Evolutionary conservation across 2,329 filamentous ascomycete species (phyloP), one percentile per base, ranked within the genome.

Genomic region (Amauroascus verrucosus): DNA sequence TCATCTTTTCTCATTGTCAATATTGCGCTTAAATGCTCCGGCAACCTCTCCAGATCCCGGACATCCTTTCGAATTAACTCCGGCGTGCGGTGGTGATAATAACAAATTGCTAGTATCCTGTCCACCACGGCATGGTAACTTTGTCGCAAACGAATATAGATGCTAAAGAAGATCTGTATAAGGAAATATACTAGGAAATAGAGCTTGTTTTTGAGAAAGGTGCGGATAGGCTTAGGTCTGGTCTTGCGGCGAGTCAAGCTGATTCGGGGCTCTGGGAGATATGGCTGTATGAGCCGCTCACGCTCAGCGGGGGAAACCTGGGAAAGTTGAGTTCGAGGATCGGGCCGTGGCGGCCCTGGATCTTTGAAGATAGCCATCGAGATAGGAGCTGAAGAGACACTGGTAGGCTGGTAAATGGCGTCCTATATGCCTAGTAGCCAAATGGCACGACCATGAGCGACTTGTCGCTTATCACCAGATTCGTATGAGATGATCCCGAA

Each of bases 1-100:
- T 62, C 84, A 77, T 64, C 82, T 77, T 54, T 83, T 67, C 55
- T 85, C 80, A 65, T 84, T 76, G 63, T 91, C 55, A 98, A 72
- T 52, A 97, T 84, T 9, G 95, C 84, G 65, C 89, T 96, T 48
- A 98, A 69, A 65, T 98, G 93, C 59, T 85, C 80, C 1, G 93
- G 93, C 56, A 94, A 71, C 62, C 85, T 82, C 54, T 76, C 78
- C 54, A 98, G 70, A 8, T 78, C 77, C 67, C 82, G 82, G 24
- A 97, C 84, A 71, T 98, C 93, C 63, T 85, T 84, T 64, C 85
- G 83, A 61, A 98, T 95, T 65, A 95, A 82, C 66, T 95, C 88
- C 6, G 93, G 93, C 0, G 91, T 95, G 50, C 88, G 86, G 70
- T 98, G 93, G 72, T 98, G 94, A 73, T 98, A 93, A 68, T 91